These are phyloP conservation scores for Leptographium radiaticola DNA, from an alignment of 2,329 filamentous ascomycete species.

Conservation along the genomic window DNA sequence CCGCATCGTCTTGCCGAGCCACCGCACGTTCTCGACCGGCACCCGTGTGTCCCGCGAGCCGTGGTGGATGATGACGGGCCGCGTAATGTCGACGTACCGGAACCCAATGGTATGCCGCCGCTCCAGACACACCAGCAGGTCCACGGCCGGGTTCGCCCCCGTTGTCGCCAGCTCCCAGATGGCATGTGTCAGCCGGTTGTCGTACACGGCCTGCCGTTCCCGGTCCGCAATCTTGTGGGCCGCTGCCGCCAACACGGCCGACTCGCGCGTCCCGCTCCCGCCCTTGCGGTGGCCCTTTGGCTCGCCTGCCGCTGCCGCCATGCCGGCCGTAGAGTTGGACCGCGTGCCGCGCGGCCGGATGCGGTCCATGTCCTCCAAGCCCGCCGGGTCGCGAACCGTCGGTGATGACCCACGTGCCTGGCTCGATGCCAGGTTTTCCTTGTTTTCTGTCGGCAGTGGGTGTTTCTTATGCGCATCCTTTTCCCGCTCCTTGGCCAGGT, in stretches of 20 bases:
- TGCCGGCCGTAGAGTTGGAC: background rate
- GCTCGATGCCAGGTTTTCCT: conserved; percentile 27
- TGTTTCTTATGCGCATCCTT: conserved; percentile 17
- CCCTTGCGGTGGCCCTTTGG: conserved; percentile 11
- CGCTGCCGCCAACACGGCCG: conserved; percentile 35
- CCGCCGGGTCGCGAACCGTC: conserved; percentile 14
- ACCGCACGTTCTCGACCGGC: conserved; percentile 86
- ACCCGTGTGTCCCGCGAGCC: conserved; percentile 83
- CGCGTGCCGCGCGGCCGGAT: conserved; percentile 20
- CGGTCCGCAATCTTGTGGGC: conserved; percentile 52
- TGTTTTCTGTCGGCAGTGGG: conserved; percentile 26
- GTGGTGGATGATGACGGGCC: conserved; percentile 86
- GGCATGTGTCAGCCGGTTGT: conserved; percentile 73
- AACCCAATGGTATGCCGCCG: conserved; percentile 86
- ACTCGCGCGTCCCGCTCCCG: conserved; percentile 10
- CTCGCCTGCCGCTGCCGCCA: conserved; percentile 2
- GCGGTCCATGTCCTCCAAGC: conserved; percentile 36
- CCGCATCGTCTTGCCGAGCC: conserved; percentile 89
- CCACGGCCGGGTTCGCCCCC: conserved; percentile 85
- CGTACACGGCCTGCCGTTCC: conserved; percentile 64
- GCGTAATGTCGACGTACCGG: conserved; percentile 89
- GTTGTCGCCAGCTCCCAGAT: conserved; percentile 92
- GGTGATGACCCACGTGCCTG: conserved; percentile 9
- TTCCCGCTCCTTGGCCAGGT: conserved; percentile 16
- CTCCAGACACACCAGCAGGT: conserved; percentile 85